Conservation (phyloP, 441 rosid genomes). For the Eugenia klotzschiana region DNA sequence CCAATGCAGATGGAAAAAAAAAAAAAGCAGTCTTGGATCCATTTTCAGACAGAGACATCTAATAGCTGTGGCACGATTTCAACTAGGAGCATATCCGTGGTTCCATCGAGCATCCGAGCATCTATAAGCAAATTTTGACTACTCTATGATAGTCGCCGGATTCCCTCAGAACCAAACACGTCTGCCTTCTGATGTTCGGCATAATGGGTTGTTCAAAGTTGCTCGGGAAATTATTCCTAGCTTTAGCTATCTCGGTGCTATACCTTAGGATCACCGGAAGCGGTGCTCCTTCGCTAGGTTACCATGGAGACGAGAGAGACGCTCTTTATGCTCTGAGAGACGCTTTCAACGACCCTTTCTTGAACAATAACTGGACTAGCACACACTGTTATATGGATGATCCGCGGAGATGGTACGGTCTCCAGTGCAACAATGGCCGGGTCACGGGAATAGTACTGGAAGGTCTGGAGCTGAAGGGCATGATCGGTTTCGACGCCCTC, state of each 20-base stretch:
- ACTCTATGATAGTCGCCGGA: not conserved
- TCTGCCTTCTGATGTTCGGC: not conserved
- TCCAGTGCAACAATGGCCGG: conserved; percentile 14
- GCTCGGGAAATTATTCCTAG: not conserved
- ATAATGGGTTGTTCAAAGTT: conserved; percentile 2
- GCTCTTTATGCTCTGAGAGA: conserved; percentile 24
- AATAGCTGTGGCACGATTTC: conserved; percentile 17
- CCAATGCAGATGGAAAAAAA: too few relatives aligned
- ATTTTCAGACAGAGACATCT: conserved; percentile 7
- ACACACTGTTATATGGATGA: conserved; percentile 12
- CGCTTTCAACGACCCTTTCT: conserved; percentile 17
- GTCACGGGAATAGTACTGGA: conserved; percentile 21
- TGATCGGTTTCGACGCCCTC: conserved; percentile 7
- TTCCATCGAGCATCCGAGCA: not conserved
- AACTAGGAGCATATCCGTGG: conserved; percentile 1
- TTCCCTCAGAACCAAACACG: not conserved
- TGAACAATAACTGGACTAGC: conserved; percentile 30
- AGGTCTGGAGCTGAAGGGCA: conserved; percentile 12
- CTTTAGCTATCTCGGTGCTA: not conserved
- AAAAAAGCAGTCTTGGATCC: conserved; percentile 1
- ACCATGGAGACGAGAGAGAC: conserved; percentile 10
- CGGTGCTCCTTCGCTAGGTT: not conserved
- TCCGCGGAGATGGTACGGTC: conserved; percentile 21
- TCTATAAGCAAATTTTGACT: not conserved
- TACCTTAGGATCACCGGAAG: not conserved